Conservation (phyloP, 139 green algal species). For the Dunaliella sp. region DNA sequence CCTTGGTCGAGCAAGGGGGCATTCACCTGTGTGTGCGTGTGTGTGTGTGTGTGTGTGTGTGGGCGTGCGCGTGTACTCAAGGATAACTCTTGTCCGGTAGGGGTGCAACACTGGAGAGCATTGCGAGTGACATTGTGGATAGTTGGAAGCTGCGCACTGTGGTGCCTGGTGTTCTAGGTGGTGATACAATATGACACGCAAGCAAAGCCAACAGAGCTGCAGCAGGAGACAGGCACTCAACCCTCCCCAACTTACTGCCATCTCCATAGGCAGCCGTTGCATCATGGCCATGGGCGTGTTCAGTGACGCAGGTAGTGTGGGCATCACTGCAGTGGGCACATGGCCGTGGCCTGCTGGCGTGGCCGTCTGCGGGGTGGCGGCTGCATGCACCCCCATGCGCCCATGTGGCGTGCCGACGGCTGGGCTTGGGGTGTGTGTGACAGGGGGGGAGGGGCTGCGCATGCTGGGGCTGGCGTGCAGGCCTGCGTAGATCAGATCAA, state of each 20-base stretch:
- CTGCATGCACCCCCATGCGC: no score
- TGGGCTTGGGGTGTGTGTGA: neutral
- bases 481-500: neutral
- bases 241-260: slow-evolving; percentile 14
- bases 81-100: no score
- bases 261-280: slow-evolving; percentile 12
- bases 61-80: no score
- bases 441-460: neutral
- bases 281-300: slow-evolving; percentile 14
- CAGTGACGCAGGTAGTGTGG: neutral
- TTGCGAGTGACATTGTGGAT: no score
- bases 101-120: no score
- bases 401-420: neutral
- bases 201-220: no score
- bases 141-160: no score
- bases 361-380: neutral
- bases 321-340: neutral
- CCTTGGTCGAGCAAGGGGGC: slow-evolving; percentile 3
- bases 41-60: no score
- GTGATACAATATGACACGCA: no score
- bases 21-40: slow-evolving; percentile 1
- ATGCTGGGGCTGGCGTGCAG: neutral
- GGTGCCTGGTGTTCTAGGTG: no score
- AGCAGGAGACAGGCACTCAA: neutral
- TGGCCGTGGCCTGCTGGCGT: neutral